Evolutionary conservation across 2,329 filamentous ascomycete genomes (phyloP), one percentile per base, ranked within the genome.

Genomic region (Venturia asperata): DNA sequence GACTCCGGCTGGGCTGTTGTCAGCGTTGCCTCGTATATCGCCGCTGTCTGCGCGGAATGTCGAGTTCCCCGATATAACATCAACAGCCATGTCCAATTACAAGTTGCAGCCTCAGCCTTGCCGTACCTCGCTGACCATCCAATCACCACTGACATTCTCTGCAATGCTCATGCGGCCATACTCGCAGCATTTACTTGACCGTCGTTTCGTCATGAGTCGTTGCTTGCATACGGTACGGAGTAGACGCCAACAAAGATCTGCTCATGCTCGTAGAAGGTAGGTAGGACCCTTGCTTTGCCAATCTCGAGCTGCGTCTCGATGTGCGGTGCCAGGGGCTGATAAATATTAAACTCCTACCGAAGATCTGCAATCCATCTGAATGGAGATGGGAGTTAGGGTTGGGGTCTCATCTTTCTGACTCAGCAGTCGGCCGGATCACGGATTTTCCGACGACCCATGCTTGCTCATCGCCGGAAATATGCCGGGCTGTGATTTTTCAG

Each of bases 381-480:
- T n/a, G 30, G 30, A 6, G 30, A 34, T 34, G 30, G 30, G 30
- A 6, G 30, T 3, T 3, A 6, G 3, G 6, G 30, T 3, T 34
- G 30, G 30, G 30, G 30, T 6, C 30, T 34, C 30, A 34, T 3
- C 3, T 34, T 34, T 34, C 30, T 34, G 30, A 34, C 30, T 34
- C 30, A 34, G 30, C 30, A 6, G 6, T 6, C 30, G 30, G 42
- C 15, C 42, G 30, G 30, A 34, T 34, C 30, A 34, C 6, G 30
- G 3, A 34, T 34, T 3, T 34, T 34, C 30, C 30, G 30, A 34
- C 6, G 42, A 45, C 24, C 49, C 19, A 5, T 56, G 49, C 24
- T 58, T 58, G 37, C 15, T 58, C 52, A 58, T 37, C 52, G 30
- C 52, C 52, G 52, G 52, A 58, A 58, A 37, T 37, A 19, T 10